Conservation (phyloP, 2,329 filamentous ascomycete species). For the Phaeosphaeriaceae sp. region DNA sequence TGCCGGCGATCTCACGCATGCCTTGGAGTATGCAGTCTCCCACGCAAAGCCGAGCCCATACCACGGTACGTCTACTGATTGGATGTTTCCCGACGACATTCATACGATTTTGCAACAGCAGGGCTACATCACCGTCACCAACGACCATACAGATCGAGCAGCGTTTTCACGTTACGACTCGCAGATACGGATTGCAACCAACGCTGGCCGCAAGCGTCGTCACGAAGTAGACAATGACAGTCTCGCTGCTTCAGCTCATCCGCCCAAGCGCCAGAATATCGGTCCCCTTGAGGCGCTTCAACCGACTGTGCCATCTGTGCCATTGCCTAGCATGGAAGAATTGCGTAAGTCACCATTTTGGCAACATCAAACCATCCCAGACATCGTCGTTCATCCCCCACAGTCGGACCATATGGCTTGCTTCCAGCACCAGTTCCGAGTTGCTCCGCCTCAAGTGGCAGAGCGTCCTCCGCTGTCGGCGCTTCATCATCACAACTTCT, state of each 20-base stretch:
- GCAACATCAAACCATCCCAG: neutral
- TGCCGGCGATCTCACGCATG: conserved; percentile 34
- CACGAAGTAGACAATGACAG: neutral
- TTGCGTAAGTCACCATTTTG: neutral
- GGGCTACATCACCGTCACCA: conserved; percentile 7
- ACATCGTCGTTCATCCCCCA: neutral
- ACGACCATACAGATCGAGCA: conserved; percentile 1
- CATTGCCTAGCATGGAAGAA: neutral
- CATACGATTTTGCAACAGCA: conserved; percentile 18
- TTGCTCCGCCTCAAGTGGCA: neutral
- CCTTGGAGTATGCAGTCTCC: conserved; percentile 22
- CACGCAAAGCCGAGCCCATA: conserved; percentile 6
- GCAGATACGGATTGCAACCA: neutral
- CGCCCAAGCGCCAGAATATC: neutral
- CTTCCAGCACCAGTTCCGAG: neutral
- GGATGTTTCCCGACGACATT: conserved; percentile 29
- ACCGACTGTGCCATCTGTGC: neutral
- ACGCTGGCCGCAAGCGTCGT: conserved; percentile 3
- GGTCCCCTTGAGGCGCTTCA: neutral
- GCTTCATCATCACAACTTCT: neutral
- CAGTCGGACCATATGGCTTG: neutral
- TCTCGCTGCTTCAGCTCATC: neutral
- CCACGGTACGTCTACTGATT: conserved; percentile 2
- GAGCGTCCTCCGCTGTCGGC: neutral
- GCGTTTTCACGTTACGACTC: conserved; percentile 4